These are phyloP conservation scores for Penicillium decumbens DNA, from an alignment of 2,329 filamentous ascomycete genomes.

Conservation along the genomic window DNA sequence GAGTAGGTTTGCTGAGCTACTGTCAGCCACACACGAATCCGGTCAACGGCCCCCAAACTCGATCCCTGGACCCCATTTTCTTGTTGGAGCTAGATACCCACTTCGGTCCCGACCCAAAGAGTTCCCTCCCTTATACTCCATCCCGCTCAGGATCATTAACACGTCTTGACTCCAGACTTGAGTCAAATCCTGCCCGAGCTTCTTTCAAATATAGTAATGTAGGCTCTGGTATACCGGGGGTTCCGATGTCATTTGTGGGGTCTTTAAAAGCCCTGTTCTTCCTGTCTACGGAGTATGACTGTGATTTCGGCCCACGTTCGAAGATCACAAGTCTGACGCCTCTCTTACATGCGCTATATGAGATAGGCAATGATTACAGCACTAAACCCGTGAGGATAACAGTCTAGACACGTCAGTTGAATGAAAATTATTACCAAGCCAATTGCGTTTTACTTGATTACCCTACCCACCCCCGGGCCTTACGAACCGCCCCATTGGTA, in stretches of 20 bases:
- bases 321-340: conserved; percentile 19
- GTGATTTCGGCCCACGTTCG: conserved; percentile 18
- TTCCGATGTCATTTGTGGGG: conserved; percentile 23
- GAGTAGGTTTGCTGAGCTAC: conserved; percentile 6
- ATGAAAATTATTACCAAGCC: conserved; percentile 5
- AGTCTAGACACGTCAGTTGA: conserved; percentile 8
- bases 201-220: conserved; percentile 3
- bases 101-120: conserved; percentile 8
- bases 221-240: conserved; percentile 11
- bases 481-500: conserved; percentile 11
- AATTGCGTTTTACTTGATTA: conserved; percentile 11
- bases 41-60: conserved; percentile 23
- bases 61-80: conserved; percentile 15
- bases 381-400: conserved; percentile 2
- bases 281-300: conserved; percentile 3
- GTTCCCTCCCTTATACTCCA: conserved; percentile 6
- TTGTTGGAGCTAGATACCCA: conserved; percentile 21
- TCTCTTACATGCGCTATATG: conserved; percentile 3
- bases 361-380: conserved; percentile 14
- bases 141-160: conserved; percentile 20
- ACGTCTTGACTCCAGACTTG: conserved; percentile 16
- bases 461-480: conserved; percentile 4
- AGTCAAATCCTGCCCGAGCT: conserved; percentile 10
- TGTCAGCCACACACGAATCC: conserved; percentile 10
- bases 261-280: conserved; percentile 13